Conservation (phyloP, 208 protist species). For the Herpetomonas tarakana region DNA sequence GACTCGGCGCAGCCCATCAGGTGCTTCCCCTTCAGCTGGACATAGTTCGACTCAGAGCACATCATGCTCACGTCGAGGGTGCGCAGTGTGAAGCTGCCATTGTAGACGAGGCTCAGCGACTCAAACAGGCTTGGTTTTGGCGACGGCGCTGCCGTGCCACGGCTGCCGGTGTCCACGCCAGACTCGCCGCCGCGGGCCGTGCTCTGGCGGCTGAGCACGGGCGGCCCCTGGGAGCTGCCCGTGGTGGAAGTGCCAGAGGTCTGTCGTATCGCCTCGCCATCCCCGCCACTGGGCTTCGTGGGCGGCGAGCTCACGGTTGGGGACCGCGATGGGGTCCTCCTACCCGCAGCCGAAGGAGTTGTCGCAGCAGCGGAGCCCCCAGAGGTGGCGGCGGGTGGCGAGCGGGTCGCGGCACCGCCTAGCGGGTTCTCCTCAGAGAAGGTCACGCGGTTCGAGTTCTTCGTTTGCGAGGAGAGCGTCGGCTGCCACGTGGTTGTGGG, state of each 20-base stretch:
- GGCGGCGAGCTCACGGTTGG: background rate
- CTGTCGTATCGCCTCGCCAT: too few relatives aligned
- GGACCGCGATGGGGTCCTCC: too few relatives aligned
- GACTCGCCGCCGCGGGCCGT: background rate
- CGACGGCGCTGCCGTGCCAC: background rate
- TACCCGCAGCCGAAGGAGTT: too few relatives aligned
- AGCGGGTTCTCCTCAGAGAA: background rate
- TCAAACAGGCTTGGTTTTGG: background rate
- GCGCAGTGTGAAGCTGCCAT: slow-evolving; percentile 66
- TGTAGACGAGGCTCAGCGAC: slow-evolving; percentile 39
- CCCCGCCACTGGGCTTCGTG: too few relatives aligned
- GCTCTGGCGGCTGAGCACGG: background rate
- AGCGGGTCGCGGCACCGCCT: background rate
- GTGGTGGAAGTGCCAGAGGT: background rate
- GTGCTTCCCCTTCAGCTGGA: slow-evolving; percentile 52
- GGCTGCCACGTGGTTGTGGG: background rate
- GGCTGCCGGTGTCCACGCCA: background rate
- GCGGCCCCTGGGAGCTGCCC: background rate
- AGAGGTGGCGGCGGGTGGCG: background rate
- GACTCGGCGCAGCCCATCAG: slow-evolving; percentile 65
- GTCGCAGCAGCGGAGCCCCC: background rate
- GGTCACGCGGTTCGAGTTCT: background rate
- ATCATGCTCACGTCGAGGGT: slow-evolving; percentile 54
- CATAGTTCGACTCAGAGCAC: slow-evolving; percentile 61
- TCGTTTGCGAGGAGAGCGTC: background rate